Conservation (phyloP, 139 green algal genomes). For the Tetraselmis striata region DNA sequence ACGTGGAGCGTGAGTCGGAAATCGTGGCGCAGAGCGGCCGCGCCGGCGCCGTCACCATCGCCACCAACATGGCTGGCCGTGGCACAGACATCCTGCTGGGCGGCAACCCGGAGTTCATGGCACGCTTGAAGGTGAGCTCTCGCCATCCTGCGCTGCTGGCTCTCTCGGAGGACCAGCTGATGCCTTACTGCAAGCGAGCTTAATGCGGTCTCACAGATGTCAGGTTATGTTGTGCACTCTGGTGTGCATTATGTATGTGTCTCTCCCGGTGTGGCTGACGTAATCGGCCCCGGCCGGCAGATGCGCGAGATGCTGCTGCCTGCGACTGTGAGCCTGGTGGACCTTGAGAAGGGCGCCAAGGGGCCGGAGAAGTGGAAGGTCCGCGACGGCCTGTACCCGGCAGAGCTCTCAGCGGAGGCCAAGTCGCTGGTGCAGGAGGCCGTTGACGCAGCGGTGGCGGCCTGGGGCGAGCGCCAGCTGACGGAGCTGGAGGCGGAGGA, state of each 20-base stretch:
- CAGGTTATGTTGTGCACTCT: too few relatives aligned
- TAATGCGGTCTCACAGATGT: too few relatives aligned
- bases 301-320: constrained; percentile 91
- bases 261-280: too few relatives aligned
- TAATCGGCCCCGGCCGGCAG: too few relatives aligned
- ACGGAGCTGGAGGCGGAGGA: constrained; percentile 84
- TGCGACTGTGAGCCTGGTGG: constrained; percentile 39
- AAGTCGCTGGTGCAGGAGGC: constrained; percentile 19
- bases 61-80: constrained; percentile 97
- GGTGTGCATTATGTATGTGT: too few relatives aligned
- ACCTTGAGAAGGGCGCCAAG: constrained; percentile 17
- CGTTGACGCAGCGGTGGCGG: constrained; percentile 27
- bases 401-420: constrained; percentile 50
- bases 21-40: constrained; percentile 89
- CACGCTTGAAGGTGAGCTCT: constrained; percentile 85
- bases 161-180: too few relatives aligned
- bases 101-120: constrained; percentile 87
- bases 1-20: constrained; percentile 93
- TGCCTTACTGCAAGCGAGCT: too few relatives aligned
- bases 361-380: background rate
- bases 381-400: constrained; percentile 74
- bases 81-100: constrained; percentile 98
- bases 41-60: constrained; percentile 83
- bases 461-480: constrained; percentile 59
- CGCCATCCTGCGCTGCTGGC: too few relatives aligned